A percentile compares a stretch with the other conserved stretches of the same genome.
phyloP scores from a whole-genome alignment of 305 asterid species.

The Solanum hybrid region DNA sequence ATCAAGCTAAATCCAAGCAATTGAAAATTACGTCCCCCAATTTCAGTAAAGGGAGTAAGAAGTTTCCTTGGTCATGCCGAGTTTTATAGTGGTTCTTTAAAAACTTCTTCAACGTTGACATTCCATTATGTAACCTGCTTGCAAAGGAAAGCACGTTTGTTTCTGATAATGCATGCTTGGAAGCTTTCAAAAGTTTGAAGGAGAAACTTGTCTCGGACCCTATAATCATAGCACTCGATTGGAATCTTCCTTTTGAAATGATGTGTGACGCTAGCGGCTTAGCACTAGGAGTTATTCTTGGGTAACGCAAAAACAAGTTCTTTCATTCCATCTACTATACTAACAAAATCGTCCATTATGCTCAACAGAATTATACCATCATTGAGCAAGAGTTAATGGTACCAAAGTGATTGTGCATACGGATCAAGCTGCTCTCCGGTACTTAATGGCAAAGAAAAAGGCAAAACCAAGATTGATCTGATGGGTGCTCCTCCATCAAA shows the following conservation, averaged over 20 bases:
- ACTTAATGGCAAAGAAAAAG: background rate
- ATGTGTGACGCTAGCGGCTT: background rate
- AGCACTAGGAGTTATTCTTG: background rate
- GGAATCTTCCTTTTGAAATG: background rate
- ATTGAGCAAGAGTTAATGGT: background rate
- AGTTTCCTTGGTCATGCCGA: too few species aligned
- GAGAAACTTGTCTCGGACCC: too few species aligned
- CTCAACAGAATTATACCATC: background rate
- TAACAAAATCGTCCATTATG: background rate
- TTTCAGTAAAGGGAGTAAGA: too few species aligned
- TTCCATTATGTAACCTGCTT: too few species aligned
- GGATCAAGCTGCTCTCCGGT: background rate
- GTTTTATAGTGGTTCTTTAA: too few species aligned
- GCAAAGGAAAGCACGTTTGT: too few species aligned
- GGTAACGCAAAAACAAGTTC: background rate
- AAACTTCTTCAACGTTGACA: too few species aligned
- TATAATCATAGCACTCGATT: too few species aligned
- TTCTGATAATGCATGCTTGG: too few species aligned
- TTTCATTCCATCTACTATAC: background rate
- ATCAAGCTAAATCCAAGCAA: too few species aligned
- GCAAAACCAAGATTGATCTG: background rate
- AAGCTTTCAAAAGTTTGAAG: too few species aligned
- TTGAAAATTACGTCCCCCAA: too few species aligned
- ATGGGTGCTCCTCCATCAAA: background rate
- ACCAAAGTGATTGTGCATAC: background rate